Conservation (phyloP, 257 asterid species). For the Lithospermum erythrorhizon region DNA sequence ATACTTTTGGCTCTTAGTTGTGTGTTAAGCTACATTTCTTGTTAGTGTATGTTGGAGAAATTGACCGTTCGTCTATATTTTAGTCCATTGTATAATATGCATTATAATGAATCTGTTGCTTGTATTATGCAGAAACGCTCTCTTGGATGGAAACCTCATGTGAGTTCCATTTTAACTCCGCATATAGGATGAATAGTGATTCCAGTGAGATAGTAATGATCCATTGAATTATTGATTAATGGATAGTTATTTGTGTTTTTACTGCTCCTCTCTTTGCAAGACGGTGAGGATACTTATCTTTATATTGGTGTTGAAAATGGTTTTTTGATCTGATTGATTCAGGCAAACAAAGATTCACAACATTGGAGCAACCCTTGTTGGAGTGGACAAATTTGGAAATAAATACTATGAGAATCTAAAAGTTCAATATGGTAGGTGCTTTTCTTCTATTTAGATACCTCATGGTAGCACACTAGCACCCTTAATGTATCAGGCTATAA, state of each 20-base stretch:
- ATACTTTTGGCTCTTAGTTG: too few relatives aligned
- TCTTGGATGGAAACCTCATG: slow-evolving; percentile 88
- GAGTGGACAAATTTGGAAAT: slow-evolving; percentile 90
- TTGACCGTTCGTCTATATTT: neutral
- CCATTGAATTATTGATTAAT: neutral
- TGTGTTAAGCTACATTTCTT: neutral
- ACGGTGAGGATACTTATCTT: neutral
- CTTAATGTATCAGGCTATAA: neutral
- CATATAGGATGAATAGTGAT: too few relatives aligned
- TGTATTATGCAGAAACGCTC: slow-evolving; percentile 41
- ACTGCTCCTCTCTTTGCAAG: too few relatives aligned
- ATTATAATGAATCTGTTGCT: neutral
- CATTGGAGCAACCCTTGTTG: slow-evolving; percentile 78
- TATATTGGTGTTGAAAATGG: neutral
- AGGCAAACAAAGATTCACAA: slow-evolving; percentile 96
- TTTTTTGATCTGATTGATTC: slow-evolving; percentile 11
- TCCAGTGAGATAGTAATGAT: too few relatives aligned
- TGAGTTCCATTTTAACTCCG: slow-evolving; percentile 29
- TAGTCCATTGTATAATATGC: neutral
- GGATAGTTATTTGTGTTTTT: neutral
- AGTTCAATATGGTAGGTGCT: slow-evolving; percentile 67
- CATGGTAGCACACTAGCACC: neutral
- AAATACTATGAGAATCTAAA: slow-evolving; percentile 84
- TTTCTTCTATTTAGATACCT: slow-evolving; percentile 2
- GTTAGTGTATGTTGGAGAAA: neutral